These are phyloP conservation scores for Panaeolus papilionaceus DNA, from an alignment of 768 basidiomycete species.

Conservation along the genomic window DNA sequence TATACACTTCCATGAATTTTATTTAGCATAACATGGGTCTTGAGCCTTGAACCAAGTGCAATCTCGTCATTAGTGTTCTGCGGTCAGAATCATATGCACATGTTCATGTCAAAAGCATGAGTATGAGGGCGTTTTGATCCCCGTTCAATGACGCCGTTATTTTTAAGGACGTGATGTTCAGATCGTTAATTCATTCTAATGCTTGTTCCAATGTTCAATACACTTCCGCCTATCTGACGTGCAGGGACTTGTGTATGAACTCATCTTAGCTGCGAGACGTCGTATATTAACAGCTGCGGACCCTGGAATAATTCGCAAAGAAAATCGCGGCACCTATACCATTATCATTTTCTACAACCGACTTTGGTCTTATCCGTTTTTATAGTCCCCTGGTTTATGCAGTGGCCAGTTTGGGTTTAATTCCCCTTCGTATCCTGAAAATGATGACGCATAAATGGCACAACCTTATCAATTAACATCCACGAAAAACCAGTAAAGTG, in stretches of 20 bases:
- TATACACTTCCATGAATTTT: neutral
- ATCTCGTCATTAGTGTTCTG: slow-evolving; percentile 11
- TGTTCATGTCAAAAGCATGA: slow-evolving; percentile 4
- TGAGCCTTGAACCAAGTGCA: neutral
- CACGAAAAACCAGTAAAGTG: slow-evolving; percentile 4
- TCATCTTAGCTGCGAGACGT: slow-evolving; percentile 5
- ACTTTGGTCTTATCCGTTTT: slow-evolving; percentile 6
- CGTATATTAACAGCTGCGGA: slow-evolving; percentile 11
- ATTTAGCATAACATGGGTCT: slow-evolving; percentile 7
- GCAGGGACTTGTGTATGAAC: slow-evolving; percentile 11
- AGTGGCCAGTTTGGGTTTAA: neutral
- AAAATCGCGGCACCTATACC: slow-evolving; percentile 5
- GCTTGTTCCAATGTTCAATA: slow-evolving; percentile 6
- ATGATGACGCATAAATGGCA: neutral
- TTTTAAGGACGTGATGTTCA: slow-evolving; percentile 7
- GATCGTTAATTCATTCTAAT: slow-evolving; percentile 14
- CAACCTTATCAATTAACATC: neutral
- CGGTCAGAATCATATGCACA: slow-evolving; percentile 5
- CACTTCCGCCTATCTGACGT: slow-evolving; percentile 7
- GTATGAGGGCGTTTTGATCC: neutral
- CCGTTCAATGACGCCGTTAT: slow-evolving; percentile 10
- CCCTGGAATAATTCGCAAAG: slow-evolving; percentile 9
- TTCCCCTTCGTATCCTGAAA: neutral
- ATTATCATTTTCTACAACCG: slow-evolving; percentile 6
- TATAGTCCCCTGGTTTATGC: neutral